phyloP scores from a whole-genome alignment of 164 flowering plant genomes.

The Umbilicus rupestris region DNA sequence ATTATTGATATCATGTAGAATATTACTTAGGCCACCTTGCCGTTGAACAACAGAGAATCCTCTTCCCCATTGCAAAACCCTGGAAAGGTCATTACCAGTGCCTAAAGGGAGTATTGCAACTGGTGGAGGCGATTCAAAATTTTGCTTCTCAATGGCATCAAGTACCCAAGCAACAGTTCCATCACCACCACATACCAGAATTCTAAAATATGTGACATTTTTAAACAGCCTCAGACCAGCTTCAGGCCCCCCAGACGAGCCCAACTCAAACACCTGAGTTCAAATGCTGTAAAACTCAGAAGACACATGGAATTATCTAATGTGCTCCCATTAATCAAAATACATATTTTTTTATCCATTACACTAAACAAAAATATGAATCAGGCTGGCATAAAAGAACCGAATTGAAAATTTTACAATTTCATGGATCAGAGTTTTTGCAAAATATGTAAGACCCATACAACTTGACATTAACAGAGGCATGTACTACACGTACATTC shows the following conservation, averaged over 20 bases:
- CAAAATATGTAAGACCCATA: too few species aligned
- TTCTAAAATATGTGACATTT: conserved; percentile 46
- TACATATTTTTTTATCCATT: too few species aligned
- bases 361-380: too few species aligned
- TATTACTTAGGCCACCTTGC: conserved; percentile 47
- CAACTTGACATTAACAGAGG: too few species aligned
- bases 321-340: too few species aligned
- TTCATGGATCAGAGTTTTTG: too few species aligned
- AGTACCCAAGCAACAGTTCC: conserved; percentile 86
- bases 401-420: too few species aligned
- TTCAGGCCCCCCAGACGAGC: conserved; percentile 58
- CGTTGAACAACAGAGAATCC: conserved; percentile 50
- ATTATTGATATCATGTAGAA: conserved; percentile 48
- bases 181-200: conserved; percentile 83
- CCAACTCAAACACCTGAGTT: conserved; percentile 57
- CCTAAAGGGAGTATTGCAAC: conserved; percentile 73
- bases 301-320: neutral
- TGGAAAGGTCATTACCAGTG: conserved; percentile 75
- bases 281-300: neutral
- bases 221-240: conserved; percentile 50
- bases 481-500: too few species aligned
- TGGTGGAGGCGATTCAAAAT: conserved; percentile 81
- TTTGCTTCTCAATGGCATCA: conserved; percentile 59
- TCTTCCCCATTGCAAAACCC: conserved; percentile 73
- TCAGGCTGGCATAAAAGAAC: too few species aligned